phyloP scores from a whole-genome alignment of 1,139 yeast genomes.

The Blastobotrys proliferans region DNA sequence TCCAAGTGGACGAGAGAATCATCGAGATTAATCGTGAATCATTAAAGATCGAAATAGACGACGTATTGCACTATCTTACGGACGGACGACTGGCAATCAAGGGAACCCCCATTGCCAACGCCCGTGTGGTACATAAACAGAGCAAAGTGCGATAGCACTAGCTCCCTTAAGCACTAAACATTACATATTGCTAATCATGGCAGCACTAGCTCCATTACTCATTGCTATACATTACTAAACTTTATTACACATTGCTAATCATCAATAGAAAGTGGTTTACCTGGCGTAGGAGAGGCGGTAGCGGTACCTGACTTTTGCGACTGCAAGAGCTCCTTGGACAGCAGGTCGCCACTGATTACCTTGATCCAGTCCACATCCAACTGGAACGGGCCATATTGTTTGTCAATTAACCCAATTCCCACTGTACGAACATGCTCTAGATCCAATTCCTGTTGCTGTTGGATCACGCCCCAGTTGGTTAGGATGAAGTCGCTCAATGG shows the following conservation, averaged over 20 bases:
- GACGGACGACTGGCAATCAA: slow-evolving; percentile 9
- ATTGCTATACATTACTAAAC: background rate
- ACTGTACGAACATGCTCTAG: slow-evolving; percentile 64
- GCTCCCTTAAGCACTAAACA: too few relatives aligned
- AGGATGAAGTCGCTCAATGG: slow-evolving; percentile 75
- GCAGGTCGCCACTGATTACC: slow-evolving; percentile 36
- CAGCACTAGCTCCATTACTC: too few relatives aligned
- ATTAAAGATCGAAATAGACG: background rate
- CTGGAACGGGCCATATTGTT: slow-evolving; percentile 72
- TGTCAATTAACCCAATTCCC: slow-evolving; percentile 77
- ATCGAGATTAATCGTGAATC: slow-evolving; percentile 2
- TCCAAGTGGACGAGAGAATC: background rate
- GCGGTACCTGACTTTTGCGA: slow-evolving; percentile 3
- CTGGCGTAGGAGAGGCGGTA: slow-evolving; percentile 19
- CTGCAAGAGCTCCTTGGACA: slow-evolving; percentile 13
- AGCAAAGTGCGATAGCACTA: too few relatives aligned
- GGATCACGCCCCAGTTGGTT: slow-evolving; percentile 80
- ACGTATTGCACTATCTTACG: slow-evolving; percentile 1
- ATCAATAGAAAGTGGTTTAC: slow-evolving; percentile 25
- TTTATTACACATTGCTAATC: slow-evolving; percentile 15
- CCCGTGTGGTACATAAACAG: background rate
- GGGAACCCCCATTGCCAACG: slow-evolving; percentile 9
- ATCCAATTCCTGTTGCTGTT: slow-evolving; percentile 63
- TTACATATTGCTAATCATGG: too few relatives aligned
- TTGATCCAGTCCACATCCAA: slow-evolving; percentile 71